These are phyloP conservation scores for Grosmannia serpens DNA, from an alignment of 2,329 filamentous ascomycete species.

Conservation along the genomic window DNA sequence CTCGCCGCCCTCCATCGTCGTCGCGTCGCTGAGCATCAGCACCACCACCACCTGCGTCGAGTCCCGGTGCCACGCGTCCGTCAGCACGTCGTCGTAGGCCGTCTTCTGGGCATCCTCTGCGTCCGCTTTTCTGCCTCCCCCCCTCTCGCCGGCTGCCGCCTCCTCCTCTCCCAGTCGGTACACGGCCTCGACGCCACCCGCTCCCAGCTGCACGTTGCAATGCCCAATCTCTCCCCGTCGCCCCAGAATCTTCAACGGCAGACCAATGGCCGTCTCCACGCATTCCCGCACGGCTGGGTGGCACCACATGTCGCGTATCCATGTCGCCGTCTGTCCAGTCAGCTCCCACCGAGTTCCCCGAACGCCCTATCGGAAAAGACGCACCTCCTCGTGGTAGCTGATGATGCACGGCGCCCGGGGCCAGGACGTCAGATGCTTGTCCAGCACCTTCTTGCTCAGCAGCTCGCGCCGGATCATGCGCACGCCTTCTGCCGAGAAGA, in stretches of 20 bases:
- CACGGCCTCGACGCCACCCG: neutral
- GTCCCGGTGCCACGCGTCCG: slow-evolving; percentile 1
- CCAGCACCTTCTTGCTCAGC: slow-evolving; percentile 1
- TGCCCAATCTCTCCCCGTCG: slow-evolving; percentile 1
- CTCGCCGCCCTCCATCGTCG: slow-evolving; percentile 1
- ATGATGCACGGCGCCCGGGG: slow-evolving; percentile 1
- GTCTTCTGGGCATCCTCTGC: neutral
- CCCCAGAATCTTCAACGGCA: neutral
- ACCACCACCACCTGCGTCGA: slow-evolving; percentile 3
- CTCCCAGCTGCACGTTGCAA: slow-evolving; percentile 2
- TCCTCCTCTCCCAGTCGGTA: neutral
- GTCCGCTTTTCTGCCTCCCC: neutral
- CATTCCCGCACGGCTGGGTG: neutral
- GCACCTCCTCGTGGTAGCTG: neutral
- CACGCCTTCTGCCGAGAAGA: neutral
- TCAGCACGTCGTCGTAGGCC: neutral
- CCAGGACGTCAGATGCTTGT: slow-evolving; percentile 1
- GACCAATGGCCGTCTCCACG: neutral
- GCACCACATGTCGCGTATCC: slow-evolving; percentile 2
- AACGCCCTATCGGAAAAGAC: neutral
- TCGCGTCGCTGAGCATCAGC: slow-evolving; percentile 1
- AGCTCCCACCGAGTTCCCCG: neutral
- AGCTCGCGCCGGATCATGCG: neutral
- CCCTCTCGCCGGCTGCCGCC: neutral
- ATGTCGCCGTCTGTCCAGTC: neutral